phyloP scores from a whole-genome alignment of 768 basidiomycete species.

The Lentinus brumalis region DNA sequence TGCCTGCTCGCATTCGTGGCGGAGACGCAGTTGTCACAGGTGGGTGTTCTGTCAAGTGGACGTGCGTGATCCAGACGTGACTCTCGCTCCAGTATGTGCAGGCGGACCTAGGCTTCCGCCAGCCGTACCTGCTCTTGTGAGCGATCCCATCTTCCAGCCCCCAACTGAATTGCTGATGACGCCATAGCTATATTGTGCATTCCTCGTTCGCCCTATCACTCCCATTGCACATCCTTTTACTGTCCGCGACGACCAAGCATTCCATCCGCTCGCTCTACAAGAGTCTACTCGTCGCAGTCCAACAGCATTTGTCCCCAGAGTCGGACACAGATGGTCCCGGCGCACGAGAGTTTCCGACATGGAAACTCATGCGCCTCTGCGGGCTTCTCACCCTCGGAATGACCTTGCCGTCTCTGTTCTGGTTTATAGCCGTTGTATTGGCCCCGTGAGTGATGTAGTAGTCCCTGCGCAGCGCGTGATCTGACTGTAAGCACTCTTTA shows the following conservation, averaged over 20 bases:
- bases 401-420: constrained; percentile 66
- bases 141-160: constrained; percentile 26
- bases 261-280: constrained; percentile 51
- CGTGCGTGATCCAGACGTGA: neutral
- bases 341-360: constrained; percentile 28
- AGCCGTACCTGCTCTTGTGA: constrained; percentile 89
- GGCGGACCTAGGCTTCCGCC: constrained; percentile 71
- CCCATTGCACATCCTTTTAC: constrained; percentile 76
- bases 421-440: constrained; percentile 73
- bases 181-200: constrained; percentile 80
- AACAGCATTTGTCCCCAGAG: constrained; percentile 28
- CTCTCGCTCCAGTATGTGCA: constrained; percentile 67
- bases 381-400: constrained; percentile 53
- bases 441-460: constrained; percentile 58
- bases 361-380: constrained; percentile 37
- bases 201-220: constrained; percentile 77
- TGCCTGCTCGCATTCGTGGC: constrained; percentile 71
- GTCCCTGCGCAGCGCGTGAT: neutral
- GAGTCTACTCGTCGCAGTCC: constrained; percentile 54
- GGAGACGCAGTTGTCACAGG: constrained; percentile 80
- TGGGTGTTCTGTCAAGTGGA: constrained; percentile 31
- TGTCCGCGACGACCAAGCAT: constrained; percentile 51
- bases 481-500: neutral
- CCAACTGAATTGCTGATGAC: neutral
- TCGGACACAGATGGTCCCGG: neutral